phyloP scores from a whole-genome alignment of 192 early-diverging fungal species.

The Ambispora gerdemannii region DNA sequence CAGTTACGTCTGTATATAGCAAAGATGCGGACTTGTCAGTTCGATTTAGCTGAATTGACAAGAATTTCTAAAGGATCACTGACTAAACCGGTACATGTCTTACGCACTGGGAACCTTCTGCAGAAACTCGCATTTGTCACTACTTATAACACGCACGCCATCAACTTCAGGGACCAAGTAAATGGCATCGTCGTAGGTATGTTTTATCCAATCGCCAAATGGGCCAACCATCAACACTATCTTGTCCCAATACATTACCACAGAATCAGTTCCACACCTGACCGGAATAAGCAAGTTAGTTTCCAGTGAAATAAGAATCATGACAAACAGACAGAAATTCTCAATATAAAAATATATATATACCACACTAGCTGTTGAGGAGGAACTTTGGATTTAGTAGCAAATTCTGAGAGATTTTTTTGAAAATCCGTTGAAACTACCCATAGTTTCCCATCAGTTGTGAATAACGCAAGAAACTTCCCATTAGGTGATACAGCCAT shows the following conservation, averaged over 20 bases:
- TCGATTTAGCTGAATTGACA: neutral
- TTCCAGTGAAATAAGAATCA: neutral
- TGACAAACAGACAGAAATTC: neutral
- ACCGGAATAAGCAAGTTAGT: neutral
- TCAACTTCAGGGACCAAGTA: conserved; percentile 89
- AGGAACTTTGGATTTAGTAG: conserved; percentile 57
- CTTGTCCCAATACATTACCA: conserved; percentile 80
- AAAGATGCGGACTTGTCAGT: no score
- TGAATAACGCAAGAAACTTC: conserved; percentile 86
- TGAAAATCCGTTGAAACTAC: conserved; percentile 96
- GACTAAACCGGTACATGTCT: neutral
- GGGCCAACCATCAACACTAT: conserved; percentile 89
- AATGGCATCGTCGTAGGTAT: conserved; percentile 72
- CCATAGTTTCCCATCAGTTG: conserved; percentile 72
- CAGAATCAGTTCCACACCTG: conserved; percentile 96
- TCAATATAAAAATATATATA: neutral
- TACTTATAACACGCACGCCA: conserved; percentile 84
- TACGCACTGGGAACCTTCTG: conserved; percentile 77
- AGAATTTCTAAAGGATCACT: neutral
- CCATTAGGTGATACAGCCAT: conserved; percentile 95
- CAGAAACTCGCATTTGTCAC: conserved; percentile 79
- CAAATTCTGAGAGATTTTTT: conserved; percentile 83
- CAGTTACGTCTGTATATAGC: conserved; percentile 53
- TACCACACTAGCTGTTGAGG: conserved; percentile 80
- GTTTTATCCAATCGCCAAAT: conserved; percentile 84